phyloP scores from a whole-genome alignment of 2,329 filamentous ascomycete species.

The Hirsutella minnesotensis region DNA sequence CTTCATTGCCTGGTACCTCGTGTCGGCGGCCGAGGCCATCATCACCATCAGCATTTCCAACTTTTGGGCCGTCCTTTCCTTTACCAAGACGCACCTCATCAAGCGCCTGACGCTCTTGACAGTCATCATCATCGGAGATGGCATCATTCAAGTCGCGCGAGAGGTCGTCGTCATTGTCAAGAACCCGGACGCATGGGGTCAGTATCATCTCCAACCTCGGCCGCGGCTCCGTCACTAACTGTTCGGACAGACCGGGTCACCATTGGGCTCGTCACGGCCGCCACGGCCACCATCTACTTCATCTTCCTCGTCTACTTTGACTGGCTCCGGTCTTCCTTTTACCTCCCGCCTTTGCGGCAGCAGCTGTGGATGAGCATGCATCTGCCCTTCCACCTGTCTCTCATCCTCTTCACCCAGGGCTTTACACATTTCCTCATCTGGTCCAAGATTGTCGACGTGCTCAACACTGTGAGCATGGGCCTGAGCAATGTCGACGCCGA shows the following conservation, averaged over 20 bases:
- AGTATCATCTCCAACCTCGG: constrained; percentile 3
- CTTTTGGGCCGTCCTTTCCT: constrained; percentile 43
- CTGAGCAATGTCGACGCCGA: constrained; percentile 6
- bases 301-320: constrained; percentile 41
- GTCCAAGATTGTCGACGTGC: constrained; percentile 25
- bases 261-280: constrained; percentile 27
- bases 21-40: constrained; percentile 40
- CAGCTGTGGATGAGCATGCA: constrained; percentile 46
- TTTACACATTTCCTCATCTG: constrained; percentile 43
- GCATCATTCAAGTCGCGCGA: constrained; percentile 44
- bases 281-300: constrained; percentile 29
- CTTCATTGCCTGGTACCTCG: constrained; percentile 37
- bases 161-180: constrained; percentile 39
- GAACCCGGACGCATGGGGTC: constrained; percentile 27
- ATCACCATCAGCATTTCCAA: constrained; percentile 40
- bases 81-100: constrained; percentile 50
- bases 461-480: constrained; percentile 10
- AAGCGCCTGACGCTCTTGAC: constrained; percentile 53
- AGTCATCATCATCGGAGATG: constrained; percentile 55
- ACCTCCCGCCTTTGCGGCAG: constrained; percentile 44
- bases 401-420: constrained; percentile 52
- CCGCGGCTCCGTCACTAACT: neutral
- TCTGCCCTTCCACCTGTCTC: constrained; percentile 51
- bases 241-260: constrained; percentile 19
- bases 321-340: constrained; percentile 49